Conservation (phyloP, 176 grass and related monocot species). For the Aegilops longissima region DNA sequence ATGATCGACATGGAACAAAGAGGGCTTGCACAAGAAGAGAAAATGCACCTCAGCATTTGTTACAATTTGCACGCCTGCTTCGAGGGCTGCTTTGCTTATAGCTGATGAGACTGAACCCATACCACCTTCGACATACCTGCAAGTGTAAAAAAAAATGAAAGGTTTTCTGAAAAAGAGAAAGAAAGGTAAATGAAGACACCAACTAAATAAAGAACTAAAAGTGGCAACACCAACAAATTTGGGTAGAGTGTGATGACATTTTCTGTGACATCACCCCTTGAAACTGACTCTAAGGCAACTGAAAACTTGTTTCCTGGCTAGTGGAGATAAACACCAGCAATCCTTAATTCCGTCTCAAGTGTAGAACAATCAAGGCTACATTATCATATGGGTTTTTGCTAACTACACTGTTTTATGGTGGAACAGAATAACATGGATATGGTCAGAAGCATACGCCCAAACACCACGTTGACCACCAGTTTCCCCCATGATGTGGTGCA, state of each 20-base stretch:
- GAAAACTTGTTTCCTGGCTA: slow-evolving; percentile 11
- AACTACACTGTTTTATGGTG: background rate
- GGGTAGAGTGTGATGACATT: background rate
- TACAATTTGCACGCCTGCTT: slow-evolving; percentile 85
- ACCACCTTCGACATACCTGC: slow-evolving; percentile 95
- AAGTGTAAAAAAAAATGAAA: slow-evolving; percentile 23
- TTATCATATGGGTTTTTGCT: background rate
- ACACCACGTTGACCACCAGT: slow-evolving; percentile 89
- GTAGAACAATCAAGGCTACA: slow-evolving; percentile 3
- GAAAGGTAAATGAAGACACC: background rate
- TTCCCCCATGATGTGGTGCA: slow-evolving; percentile 97
- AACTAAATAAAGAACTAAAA: slow-evolving; percentile 2
- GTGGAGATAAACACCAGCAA: background rate
- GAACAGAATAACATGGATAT: slow-evolving; percentile 25
- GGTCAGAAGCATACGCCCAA: slow-evolving; percentile 87
- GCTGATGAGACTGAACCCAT: slow-evolving; percentile 94
- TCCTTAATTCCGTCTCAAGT: background rate
- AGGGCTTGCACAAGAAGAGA: slow-evolving; percentile 24
- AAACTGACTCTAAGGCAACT: slow-evolving; percentile 1
- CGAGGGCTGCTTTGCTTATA: slow-evolving; percentile 94
- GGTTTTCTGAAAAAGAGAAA: background rate
- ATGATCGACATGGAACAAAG: background rate
- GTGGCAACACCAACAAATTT: slow-evolving; percentile 10
- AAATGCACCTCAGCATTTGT: slow-evolving; percentile 85
- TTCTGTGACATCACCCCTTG: background rate